Conservation (phyloP, 2,329 filamentous ascomycete genomes). For the Ophiostoma australiae region DNA sequence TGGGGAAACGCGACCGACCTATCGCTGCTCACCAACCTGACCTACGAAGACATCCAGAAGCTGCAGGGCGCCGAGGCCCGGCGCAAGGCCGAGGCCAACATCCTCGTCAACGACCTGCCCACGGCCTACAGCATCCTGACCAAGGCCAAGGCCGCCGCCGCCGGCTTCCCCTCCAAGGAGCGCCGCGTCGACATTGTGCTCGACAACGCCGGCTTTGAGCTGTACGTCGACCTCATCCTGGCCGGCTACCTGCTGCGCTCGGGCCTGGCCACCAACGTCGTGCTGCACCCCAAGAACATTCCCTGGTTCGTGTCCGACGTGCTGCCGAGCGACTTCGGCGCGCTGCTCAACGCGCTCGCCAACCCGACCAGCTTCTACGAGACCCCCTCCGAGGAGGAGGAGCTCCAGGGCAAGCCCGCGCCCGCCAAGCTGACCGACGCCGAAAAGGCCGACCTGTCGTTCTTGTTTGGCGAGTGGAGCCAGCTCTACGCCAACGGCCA, state of each 20-base stretch:
- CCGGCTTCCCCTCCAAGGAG: conserved; percentile 38
- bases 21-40: conserved; percentile 80
- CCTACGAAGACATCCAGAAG: conserved; percentile 95
- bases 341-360: conserved; percentile 75
- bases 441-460: conserved; percentile 63
- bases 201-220: conserved; percentile 95
- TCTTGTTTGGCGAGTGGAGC: conserved; percentile 79
- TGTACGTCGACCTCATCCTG: conserved; percentile 90
- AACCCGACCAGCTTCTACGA: conserved; percentile 75
- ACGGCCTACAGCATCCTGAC: conserved; percentile 32
- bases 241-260: conserved; percentile 83
- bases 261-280: conserved; percentile 76
- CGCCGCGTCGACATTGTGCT: conserved; percentile 88
- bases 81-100: conserved; percentile 84
- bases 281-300: conserved; percentile 89
- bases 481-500: conserved; percentile 75
- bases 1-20: conserved; percentile 97
- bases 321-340: conserved; percentile 74
- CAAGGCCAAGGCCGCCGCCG: conserved; percentile 27
- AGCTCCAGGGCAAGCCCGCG: conserved; percentile 50
- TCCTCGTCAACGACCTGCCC: conserved; percentile 77
- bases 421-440: conserved; percentile 60
- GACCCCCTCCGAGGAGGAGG: conserved; percentile 64
- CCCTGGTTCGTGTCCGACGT: conserved; percentile 99
- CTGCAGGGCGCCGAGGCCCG: conserved; percentile 84